These are phyloP conservation scores for Umbelopsis isabellina DNA, from an alignment of 192 early-diverging fungal species.

Conservation along the genomic window DNA sequence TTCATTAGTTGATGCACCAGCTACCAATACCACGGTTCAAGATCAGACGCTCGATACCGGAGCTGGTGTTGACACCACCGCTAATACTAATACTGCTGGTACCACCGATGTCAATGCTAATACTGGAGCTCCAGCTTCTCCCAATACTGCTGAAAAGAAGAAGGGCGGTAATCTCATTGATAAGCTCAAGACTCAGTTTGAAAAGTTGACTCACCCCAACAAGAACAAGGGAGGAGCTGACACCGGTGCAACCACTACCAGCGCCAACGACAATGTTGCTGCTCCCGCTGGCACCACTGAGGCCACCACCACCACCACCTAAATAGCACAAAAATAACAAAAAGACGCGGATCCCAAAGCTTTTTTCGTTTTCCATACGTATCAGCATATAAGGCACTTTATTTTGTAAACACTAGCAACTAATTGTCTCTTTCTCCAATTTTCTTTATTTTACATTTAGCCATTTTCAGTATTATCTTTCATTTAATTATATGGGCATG, in stretches of 20 bases:
- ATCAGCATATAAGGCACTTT: too few species aligned
- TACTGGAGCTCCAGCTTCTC: constrained; percentile 3
- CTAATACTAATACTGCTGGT: neutral
- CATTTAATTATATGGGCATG: too few species aligned
- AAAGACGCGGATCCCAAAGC: too few species aligned
- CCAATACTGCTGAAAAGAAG: constrained; percentile 2
- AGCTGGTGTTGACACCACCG: neutral
- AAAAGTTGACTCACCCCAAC: neutral
- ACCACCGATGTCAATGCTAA: neutral
- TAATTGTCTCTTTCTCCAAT: neutral
- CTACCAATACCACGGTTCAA: neutral
- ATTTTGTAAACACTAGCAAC: neutral
- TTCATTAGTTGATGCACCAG: too few species aligned
- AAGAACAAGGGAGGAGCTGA: neutral
- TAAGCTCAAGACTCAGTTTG: constrained; percentile 10
- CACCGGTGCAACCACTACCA: neutral
- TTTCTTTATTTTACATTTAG: too few species aligned
- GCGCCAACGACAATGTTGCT: neutral
- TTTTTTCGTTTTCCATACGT: too few species aligned
- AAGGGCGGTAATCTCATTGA: neutral
- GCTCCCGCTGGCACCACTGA: neutral
- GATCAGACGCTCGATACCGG: neutral
- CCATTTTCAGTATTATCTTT: too few species aligned
- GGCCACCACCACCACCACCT: neutral
- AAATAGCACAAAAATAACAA: neutral